These are phyloP conservation scores for Dichotomopilus funicola DNA, from an alignment of 2,329 filamentous ascomycete genomes.

Conservation along the genomic window DNA sequence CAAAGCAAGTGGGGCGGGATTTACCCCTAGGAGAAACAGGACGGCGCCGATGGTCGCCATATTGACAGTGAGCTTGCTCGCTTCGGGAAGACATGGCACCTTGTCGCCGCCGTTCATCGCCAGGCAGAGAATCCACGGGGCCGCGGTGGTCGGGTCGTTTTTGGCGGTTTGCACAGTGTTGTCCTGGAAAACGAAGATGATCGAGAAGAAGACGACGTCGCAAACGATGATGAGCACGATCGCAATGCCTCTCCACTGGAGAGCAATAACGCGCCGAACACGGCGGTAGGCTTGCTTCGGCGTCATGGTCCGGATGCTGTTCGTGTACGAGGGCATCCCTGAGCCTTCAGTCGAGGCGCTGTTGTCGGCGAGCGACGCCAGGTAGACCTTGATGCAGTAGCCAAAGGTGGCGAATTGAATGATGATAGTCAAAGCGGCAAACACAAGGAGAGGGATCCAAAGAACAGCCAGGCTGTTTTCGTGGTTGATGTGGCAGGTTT, in stretches of 20 bases:
- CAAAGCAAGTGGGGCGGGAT: neutral
- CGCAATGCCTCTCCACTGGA: conserved; percentile 90
- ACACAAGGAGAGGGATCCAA: conserved; percentile 81
- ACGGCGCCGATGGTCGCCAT: conserved; percentile 75
- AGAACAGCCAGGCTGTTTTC: conserved; percentile 73
- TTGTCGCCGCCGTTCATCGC: conserved; percentile 51
- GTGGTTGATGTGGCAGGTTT: conserved; percentile 92
- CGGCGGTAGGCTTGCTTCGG: conserved; percentile 84
- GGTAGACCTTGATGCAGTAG: conserved; percentile 93
- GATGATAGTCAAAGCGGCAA: conserved; percentile 69
- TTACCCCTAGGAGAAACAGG: conserved; percentile 65
- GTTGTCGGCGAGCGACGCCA: conserved; percentile 73
- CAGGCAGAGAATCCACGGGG: conserved; percentile 70
- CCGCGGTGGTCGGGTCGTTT: conserved; percentile 46
- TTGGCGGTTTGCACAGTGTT: conserved; percentile 57
- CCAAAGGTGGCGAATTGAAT: conserved; percentile 79
- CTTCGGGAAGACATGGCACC: conserved; percentile 56
- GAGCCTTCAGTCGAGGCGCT: conserved; percentile 65
- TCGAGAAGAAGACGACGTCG: conserved; percentile 89
- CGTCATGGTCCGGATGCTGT: conserved; percentile 69
- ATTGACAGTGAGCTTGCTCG: conserved; percentile 59
- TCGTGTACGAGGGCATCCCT: conserved; percentile 65
- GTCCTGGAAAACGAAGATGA: conserved; percentile 85
- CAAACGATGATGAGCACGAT: conserved; percentile 85
- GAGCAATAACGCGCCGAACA: conserved; percentile 74